These are phyloP conservation scores for Lophiostoma macrostomum DNA, from an alignment of 495 filamentous ascomycete species.

Conservation along the genomic window DNA sequence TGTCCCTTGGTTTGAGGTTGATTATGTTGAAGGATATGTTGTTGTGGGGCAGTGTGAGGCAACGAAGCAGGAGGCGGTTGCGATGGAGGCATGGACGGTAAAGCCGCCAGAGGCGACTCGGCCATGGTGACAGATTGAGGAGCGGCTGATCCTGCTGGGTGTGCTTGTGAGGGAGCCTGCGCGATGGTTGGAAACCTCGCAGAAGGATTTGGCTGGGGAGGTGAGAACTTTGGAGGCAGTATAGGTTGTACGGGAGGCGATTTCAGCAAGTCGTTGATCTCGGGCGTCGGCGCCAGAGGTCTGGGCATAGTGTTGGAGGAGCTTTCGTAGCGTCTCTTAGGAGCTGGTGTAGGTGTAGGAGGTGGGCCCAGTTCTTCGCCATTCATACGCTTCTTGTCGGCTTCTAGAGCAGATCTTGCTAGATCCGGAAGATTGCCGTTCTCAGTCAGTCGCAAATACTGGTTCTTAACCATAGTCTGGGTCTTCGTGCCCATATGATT, in stretches of 20 bases:
- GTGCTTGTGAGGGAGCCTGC: constrained; percentile 30
- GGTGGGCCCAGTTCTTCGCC: constrained; percentile 70
- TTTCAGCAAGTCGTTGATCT: constrained; percentile 55
- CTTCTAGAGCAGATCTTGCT: constrained; percentile 63
- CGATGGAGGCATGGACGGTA: constrained; percentile 6
- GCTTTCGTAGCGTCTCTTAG: constrained; percentile 59
- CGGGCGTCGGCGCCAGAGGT: constrained; percentile 59
- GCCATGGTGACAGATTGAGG: constrained; percentile 19
- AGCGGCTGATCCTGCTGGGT: constrained; percentile 28
- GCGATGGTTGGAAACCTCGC: constrained; percentile 22
- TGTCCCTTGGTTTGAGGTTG: constrained; percentile 5
- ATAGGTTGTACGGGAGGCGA: constrained; percentile 21
- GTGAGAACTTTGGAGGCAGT: constrained; percentile 31
- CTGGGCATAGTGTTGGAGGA: constrained; percentile 57
- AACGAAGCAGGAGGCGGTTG: constrained; percentile 15
- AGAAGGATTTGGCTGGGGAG: constrained; percentile 25
- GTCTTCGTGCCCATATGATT: constrained; percentile 88
- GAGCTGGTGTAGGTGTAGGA: constrained; percentile 57
- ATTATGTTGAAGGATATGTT: constrained; percentile 9
- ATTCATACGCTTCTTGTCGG: constrained; percentile 64
- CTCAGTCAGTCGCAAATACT: constrained; percentile 76
- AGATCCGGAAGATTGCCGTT: constrained; percentile 60
- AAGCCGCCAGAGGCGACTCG: constrained; percentile 13
- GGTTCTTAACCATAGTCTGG: constrained; percentile 94
- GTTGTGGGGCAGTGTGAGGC: constrained; percentile 3